Evolutionary conservation across 2,329 filamentous ascomycete species (phyloP), one percentile per base, ranked within the genome.

Genomic region (Colletotrichum horii): DNA sequence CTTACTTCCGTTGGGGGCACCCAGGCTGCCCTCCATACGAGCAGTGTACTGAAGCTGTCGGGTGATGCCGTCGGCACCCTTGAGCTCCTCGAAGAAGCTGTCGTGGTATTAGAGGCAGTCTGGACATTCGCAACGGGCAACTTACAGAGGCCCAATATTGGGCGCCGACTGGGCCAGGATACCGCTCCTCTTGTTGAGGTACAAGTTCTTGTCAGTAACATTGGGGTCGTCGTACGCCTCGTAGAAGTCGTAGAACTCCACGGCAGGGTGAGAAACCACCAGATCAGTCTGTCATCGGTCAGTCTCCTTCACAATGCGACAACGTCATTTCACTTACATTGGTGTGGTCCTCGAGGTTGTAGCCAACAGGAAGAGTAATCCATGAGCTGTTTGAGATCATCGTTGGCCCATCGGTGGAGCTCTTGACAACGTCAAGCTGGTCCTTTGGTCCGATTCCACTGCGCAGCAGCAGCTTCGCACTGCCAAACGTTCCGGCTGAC

Each of bases 401-500:
- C 3, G 85, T 88, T 16, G 85, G 79, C 0, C 88, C 89, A 76
- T 92, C 90, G 2, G 82, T 82, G 2, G 89, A 90, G 67, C 80
- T 83, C 64, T 88, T 83, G 34, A 92, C 90, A 15, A 91, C 81
- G 24, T 86, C 81, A 28, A 93, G 86, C 80, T 94, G 85, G 86
- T 91, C 88, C 84, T 84, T 83, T 26, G 92, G 92, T 6, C 93
- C 94, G 77, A 94, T 95, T 78, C 93, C 87, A 65, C 91, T 93
- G 79, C 93, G 89, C 83, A 94, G 87, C 4, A 95, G 88, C 64
- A 95, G 85, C 83, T 94, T 94, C 16, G 93, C 87, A 3, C 92
- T 92, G n/a, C 92, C 92, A 77, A 95, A 94, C 2, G 93, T 86
- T 64, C 94, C 94, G 2, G 92, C 91, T 22, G 93, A 90, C 36